A percentile compares a stretch with the other conserved stretches of the same genome.
Evolutionary conservation across 768 basidiomycete species (phyloP).

Genomic region (Tulasnella sp.): DNA sequence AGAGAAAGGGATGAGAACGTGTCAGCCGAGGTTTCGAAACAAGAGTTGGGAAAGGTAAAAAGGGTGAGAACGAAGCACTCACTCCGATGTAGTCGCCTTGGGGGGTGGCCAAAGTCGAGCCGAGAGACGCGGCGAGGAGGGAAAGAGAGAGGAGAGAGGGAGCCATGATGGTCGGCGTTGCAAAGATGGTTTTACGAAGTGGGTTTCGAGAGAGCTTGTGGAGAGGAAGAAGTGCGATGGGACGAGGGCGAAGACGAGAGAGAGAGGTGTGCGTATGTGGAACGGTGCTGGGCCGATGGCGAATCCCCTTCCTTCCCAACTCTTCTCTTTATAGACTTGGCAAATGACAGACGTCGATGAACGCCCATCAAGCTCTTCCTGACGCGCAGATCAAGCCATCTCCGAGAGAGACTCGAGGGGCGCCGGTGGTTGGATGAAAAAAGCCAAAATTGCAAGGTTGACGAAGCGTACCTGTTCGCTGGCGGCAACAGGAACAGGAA

Average conservation of each 20-base stretch:
- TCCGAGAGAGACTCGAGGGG: neutral
- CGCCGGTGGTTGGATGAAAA: neutral
- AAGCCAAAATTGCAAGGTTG: neutral
- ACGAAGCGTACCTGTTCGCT: neutral
- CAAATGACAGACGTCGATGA: neutral
- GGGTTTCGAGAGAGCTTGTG: neutral
- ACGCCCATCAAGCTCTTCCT: neutral
- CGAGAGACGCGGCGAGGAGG: slow-evolving; percentile 1
- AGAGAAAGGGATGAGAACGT: neutral
- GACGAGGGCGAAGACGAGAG: neutral
- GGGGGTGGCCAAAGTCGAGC: neutral
- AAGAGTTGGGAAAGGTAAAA: neutral
- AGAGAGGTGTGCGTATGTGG: neutral
- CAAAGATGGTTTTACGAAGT: neutral
- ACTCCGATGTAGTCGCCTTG: neutral
- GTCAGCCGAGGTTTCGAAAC: neutral
- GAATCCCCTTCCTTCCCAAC: neutral
- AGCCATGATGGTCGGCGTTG: neutral
- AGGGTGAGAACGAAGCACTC: neutral
- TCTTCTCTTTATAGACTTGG: neutral
- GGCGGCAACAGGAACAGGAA: neutral
- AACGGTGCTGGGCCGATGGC: neutral
- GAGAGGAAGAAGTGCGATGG: neutral
- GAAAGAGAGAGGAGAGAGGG: neutral
- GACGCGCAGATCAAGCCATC: neutral